These are phyloP conservation scores for Margaritispora aquatica DNA, from an alignment of 495 filamentous ascomycete genomes.

Conservation along the genomic window DNA sequence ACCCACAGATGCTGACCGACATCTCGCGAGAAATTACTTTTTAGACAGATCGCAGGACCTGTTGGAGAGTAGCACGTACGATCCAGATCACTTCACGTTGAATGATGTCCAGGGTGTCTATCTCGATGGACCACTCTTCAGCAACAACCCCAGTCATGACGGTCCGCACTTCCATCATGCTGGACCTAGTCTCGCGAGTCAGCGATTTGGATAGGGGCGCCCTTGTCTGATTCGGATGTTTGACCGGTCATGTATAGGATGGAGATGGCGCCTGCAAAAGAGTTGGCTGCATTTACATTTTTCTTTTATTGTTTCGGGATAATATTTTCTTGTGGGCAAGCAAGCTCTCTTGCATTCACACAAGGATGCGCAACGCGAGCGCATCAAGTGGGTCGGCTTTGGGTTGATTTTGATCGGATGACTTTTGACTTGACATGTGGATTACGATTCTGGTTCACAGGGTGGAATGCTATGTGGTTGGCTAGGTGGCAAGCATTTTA, in stretches of 20 bases:
- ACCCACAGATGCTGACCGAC: conserved; percentile 1
- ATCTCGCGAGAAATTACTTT: conserved; percentile 10
- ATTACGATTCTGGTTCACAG: background rate
- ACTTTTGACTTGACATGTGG: too few species aligned
- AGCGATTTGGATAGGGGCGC: background rate
- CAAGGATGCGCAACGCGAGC: background rate
- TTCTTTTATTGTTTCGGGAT: background rate
- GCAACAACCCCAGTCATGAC: background rate
- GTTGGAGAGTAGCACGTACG: conserved; percentile 10
- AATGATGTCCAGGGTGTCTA: conserved; percentile 23
- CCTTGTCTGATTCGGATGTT: background rate
- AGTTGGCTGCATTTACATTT: background rate
- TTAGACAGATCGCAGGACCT: conserved; percentile 6
- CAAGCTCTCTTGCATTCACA: too few species aligned
- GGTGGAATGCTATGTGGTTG: background rate
- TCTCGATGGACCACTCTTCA: conserved; percentile 17
- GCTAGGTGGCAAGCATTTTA: background rate
- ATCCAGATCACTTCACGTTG: conserved; percentile 7
- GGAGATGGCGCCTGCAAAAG: background rate
- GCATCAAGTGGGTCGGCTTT: background rate
- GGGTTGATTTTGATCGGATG: background rate
- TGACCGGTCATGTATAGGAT: background rate
- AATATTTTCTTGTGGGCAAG: background rate
- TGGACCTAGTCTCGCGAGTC: background rate
- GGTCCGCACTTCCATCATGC: background rate